phyloP scores from a whole-genome alignment of 768 basidiomycete species.

The Agaricus sinodeliciosus region DNA sequence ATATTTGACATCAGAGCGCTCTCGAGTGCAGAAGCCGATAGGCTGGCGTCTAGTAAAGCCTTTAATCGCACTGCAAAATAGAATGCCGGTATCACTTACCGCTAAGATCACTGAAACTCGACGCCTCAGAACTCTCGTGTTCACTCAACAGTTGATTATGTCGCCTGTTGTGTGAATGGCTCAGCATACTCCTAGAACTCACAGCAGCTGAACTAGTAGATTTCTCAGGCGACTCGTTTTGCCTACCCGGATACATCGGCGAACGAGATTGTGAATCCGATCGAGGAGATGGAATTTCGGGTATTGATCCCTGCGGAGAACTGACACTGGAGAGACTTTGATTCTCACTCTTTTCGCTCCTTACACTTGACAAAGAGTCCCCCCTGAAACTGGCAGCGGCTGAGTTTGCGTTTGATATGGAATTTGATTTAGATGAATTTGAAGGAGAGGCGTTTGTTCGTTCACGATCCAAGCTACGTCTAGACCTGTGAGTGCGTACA shows the following conservation, averaged over 20 bases:
- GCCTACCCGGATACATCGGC: conserved; percentile 36
- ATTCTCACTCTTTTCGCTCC: conserved; percentile 49
- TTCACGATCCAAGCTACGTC: conserved; percentile 34
- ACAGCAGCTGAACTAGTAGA: conserved; percentile 57
- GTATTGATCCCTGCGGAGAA: conserved; percentile 74
- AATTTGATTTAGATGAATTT: conserved; percentile 7
- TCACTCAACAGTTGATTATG: conserved; percentile 46
- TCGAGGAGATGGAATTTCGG: conserved; percentile 73
- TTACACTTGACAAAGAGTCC: conserved; percentile 37
- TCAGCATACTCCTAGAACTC: conserved; percentile 48
- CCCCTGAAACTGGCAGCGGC: conserved; percentile 28
- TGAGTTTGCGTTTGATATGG: conserved; percentile 27
- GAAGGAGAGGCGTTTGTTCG: conserved; percentile 22
- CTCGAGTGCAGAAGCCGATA: conserved; percentile 75
- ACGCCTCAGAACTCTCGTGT: conserved; percentile 65
- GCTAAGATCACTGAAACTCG: conserved; percentile 82
- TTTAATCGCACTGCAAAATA: background rate
- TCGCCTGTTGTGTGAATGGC: conserved; percentile 41
- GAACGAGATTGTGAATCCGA: conserved; percentile 48
- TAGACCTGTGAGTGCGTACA: conserved; percentile 36
- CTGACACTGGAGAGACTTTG: conserved; percentile 70
- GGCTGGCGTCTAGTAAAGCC: conserved; percentile 48
- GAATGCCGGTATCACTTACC: conserved; percentile 37
- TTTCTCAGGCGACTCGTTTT: conserved; percentile 45
- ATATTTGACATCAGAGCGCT: conserved; percentile 77